Percentiles rank a stretch among this genome's conserved stretches.
Evolutionary conservation across 176 grass and related monocot species (phyloP).

Genomic region (Carex littledalei): DNA sequence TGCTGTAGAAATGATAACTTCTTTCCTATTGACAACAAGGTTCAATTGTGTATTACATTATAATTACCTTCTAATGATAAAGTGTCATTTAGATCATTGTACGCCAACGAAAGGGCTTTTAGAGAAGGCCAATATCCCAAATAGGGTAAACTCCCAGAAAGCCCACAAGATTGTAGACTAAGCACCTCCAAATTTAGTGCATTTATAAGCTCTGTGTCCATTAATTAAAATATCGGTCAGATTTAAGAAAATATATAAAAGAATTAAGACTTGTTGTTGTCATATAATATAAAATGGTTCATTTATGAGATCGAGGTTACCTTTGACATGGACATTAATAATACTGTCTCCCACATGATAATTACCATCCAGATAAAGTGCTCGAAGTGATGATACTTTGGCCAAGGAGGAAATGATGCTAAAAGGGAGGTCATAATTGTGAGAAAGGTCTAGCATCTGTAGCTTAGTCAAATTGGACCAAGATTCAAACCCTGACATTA

Average conservation of each 20-base stretch:
- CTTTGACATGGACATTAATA: neutral
- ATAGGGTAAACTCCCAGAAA: neutral
- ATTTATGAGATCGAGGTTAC: neutral
- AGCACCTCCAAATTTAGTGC: neutral
- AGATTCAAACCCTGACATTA: neutral
- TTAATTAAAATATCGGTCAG: neutral
- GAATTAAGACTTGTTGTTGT: too few relatives aligned
- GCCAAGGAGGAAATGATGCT: neutral
- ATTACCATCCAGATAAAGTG: neutral
- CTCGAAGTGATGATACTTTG: neutral
- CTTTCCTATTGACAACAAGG: neutral
- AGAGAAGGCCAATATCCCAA: neutral
- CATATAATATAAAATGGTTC: too few relatives aligned
- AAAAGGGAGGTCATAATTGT: rapidly evolving
- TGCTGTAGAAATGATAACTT: too few relatives aligned
- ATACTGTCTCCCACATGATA: rapidly evolving
- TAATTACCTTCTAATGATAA: neutral
- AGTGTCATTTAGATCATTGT: neutral
- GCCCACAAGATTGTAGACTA: neutral
- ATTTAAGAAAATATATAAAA: neutral
- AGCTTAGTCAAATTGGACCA: neutral
- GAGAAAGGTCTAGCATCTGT: neutral
- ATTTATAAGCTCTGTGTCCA: neutral
- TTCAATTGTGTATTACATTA: neutral
- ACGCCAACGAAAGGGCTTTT: neutral